Evolutionary conservation across 2,329 filamentous ascomycete genomes (phyloP), one percentile per base, ranked within the genome.

Genomic region (Penicillium sp.): DNA sequence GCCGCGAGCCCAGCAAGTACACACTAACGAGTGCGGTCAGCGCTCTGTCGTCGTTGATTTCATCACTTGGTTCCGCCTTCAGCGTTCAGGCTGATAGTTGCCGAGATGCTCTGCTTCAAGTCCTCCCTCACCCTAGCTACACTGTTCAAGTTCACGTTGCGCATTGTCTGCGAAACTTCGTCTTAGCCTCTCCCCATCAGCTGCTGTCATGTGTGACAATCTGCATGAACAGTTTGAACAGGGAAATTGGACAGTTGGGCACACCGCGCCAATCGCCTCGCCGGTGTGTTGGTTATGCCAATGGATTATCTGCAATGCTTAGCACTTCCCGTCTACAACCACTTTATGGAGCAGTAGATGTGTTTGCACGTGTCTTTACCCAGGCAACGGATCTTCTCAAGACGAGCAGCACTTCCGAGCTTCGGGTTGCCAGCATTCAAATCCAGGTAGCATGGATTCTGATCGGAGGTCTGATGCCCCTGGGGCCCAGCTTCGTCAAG

Each of bases 371-470:
- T 32, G 90, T 97, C 13, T 81, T 97, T 55, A 89, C 90, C 8
- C 91, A 97, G 78, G 92, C 94, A 1, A 97, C 92, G 0, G 89
- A 90, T 38, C 79, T 99, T 29, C 82, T 99, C 38, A 99, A 99
- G 73, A 92, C 89, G 0, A 97, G 91, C 70, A 87, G 91, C 44
- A 90, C 91, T 68, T 94, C 91, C 1, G 93, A 99, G 69, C 79
- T 99, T 50, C 86, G 93, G 29, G 86, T 94, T 35, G 96, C 94
- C 7, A 90, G 90, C 65, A 96, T 91, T 1, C 94, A 99, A 68
- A 91, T 99, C 25, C 94, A 99, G 70, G 92, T 99, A 3, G 94
- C 94, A 6, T 99, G 94, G 93, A 95, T 96, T 46, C 79, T 99
- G 54, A 96, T 99, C 45, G 94, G 95, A 37, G 94, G 95, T 0